These are phyloP conservation scores for Acacia crassicarpa DNA, from an alignment of 306 rosid genomes.

Conservation along the genomic window DNA sequence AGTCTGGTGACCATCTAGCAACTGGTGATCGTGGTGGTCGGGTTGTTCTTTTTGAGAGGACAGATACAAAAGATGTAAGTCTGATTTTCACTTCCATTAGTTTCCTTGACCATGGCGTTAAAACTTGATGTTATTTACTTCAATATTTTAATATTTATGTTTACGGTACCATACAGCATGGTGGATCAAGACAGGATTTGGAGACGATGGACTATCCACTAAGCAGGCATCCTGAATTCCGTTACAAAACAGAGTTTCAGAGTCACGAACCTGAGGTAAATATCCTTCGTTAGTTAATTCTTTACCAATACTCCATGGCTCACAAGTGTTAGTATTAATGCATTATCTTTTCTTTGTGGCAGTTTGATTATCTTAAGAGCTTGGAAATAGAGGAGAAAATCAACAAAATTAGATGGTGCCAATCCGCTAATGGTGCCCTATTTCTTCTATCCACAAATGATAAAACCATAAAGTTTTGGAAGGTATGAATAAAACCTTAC, in stretches of 20 bases:
- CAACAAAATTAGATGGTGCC: constrained; percentile 99
- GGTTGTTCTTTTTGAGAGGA: constrained; percentile 99
- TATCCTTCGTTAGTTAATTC: neutral
- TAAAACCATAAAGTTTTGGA: constrained; percentile 97
- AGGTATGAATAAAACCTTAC: constrained; percentile 54
- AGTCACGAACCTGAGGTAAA: constrained; percentile 98
- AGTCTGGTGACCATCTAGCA: constrained; percentile 97
- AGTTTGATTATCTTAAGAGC: constrained; percentile 99
- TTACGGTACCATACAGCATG: constrained; percentile 65
- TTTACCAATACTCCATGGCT: constrained; percentile 12
- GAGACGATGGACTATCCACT: constrained; percentile 84
- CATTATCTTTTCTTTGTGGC: constrained; percentile 36
- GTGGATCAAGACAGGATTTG: constrained; percentile 76
- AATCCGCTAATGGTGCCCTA: constrained; percentile 86
- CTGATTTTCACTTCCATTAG: constrained; percentile 27
- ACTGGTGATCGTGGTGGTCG: constrained; percentile 99
- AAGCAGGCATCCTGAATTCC: constrained; percentile 93
- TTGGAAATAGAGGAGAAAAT: constrained; percentile 99
- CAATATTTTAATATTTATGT: constrained; percentile 29
- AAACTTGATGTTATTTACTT: constrained; percentile 16
- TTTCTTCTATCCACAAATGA: constrained; percentile 96
- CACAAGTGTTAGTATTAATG: constrained; percentile 20
- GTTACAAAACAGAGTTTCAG: constrained; percentile 99
- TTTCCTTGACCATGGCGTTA: constrained; percentile 10
- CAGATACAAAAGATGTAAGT: constrained; percentile 88